These are phyloP conservation scores for Aspergillus conjunctus DNA, from an alignment of 495 filamentous ascomycete species.

Conservation along the genomic window DNA sequence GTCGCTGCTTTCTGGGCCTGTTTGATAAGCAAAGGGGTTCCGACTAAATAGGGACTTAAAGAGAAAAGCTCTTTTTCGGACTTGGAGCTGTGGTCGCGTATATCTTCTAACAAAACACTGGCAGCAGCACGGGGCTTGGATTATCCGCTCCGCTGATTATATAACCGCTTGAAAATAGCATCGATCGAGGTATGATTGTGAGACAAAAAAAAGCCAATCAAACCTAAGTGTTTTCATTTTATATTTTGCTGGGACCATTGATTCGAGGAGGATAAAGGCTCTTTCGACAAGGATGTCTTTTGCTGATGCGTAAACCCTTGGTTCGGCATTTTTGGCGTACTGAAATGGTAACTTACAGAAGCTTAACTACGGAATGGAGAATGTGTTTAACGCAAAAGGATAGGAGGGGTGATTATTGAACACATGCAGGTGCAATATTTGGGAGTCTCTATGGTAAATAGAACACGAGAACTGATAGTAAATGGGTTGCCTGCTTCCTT, in stretches of 20 bases:
- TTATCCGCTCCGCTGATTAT: constrained; percentile 28
- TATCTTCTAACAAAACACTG: constrained; percentile 24
- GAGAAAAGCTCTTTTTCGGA: constrained; percentile 9
- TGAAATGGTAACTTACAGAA: too few species aligned
- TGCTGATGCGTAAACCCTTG: too few species aligned
- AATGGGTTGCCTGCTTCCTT: constrained; percentile 35
- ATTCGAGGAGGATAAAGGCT: too few species aligned
- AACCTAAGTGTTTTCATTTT: too few species aligned
- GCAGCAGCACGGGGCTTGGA: constrained; percentile 18
- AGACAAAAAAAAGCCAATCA: too few species aligned
- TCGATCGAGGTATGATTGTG: not conserved
- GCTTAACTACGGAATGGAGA: too few species aligned
- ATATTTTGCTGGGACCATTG: too few species aligned
- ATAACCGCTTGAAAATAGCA: constrained; percentile 11
- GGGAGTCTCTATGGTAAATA: constrained; percentile 20
- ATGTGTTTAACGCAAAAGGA: constrained; percentile 1
- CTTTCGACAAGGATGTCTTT: too few species aligned
- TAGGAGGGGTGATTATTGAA: constrained; percentile 16
- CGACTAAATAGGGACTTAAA: not conserved
- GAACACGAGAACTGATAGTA: constrained; percentile 15
- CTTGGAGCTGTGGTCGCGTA: constrained; percentile 14
- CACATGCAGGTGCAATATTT: constrained; percentile 23
- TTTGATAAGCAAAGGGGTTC: too few species aligned
- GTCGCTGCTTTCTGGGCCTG: not conserved
- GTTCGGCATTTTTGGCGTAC: too few species aligned